Conservation (phyloP, 2,329 filamentous ascomycete genomes). For the Alternaria angustiovoidea region DNA sequence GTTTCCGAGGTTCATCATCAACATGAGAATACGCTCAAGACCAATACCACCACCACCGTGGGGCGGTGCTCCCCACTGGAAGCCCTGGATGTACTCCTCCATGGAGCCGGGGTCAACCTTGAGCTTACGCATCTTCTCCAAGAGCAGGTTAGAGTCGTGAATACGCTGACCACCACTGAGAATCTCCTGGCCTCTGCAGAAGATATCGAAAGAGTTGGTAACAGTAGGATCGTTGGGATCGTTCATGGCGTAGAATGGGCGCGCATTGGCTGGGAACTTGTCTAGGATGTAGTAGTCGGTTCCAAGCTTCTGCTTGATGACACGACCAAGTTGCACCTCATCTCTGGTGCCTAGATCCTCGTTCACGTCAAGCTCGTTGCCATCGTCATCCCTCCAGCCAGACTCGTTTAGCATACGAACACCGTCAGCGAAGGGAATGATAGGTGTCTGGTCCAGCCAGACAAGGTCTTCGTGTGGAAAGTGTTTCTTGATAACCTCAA, state of each 20-base stretch:
- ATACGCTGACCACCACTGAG: slow-evolving; percentile 93
- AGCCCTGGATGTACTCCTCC: slow-evolving; percentile 89
- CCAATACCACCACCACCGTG: slow-evolving; percentile 92
- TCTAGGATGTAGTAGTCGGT: slow-evolving; percentile 95
- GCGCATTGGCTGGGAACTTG: slow-evolving; percentile 84
- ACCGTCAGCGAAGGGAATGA: slow-evolving; percentile 81
- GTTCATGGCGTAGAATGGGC: slow-evolving; percentile 91
- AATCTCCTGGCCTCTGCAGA: slow-evolving; percentile 91
- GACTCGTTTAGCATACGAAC: slow-evolving; percentile 82
- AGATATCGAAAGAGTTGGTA: slow-evolving; percentile 96
- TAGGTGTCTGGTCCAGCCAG: slow-evolving; percentile 84
- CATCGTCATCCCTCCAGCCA: slow-evolving; percentile 79
- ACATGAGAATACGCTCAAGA: slow-evolving; percentile 85
- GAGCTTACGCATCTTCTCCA: slow-evolving; percentile 76
- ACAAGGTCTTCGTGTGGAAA: slow-evolving; percentile 88
- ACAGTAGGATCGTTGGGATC: slow-evolving; percentile 74
- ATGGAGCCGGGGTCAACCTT: slow-evolving; percentile 83
- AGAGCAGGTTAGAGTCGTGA: slow-evolving; percentile 77
- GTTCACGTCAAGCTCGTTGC: slow-evolving; percentile 71
- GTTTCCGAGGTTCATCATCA: slow-evolving; percentile 85
- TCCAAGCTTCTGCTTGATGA: slow-evolving; percentile 84
- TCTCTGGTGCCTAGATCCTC: slow-evolving; percentile 87
- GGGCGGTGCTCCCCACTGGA: slow-evolving; percentile 86
- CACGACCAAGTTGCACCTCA: slow-evolving; percentile 82
- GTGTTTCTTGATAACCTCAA: slow-evolving; percentile 80